A percentile compares a stretch with the other conserved stretches of the same genome.
These are phyloP conservation scores for Leishmania lainsoni DNA, from an alignment of 208 protist species.

Conservation along the genomic window DNA sequence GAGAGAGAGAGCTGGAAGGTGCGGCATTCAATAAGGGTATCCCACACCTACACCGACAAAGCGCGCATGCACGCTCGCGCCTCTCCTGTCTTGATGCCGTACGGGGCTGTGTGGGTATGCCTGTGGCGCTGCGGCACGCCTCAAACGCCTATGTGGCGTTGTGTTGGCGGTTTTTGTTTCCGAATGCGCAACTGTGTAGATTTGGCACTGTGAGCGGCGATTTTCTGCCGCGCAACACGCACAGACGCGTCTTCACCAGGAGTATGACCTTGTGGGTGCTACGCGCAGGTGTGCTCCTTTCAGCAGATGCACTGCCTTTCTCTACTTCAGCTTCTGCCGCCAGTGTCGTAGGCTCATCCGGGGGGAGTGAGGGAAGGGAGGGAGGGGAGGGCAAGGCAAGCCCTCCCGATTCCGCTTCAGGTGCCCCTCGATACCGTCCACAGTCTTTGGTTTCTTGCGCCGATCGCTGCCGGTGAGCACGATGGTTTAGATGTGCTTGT, in stretches of 20 bases:
- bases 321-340: neutral
- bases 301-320: neutral
- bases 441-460: constrained; percentile 14
- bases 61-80: neutral
- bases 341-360: constrained; percentile 13
- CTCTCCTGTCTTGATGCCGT: neutral
- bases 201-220: neutral
- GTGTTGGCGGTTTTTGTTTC: neutral
- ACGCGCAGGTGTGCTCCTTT: neutral
- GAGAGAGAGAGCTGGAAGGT: too few relatives aligned
- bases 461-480: constrained; percentile 40
- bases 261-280: neutral
- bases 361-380: neutral
- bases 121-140: neutral
- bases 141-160: neutral
- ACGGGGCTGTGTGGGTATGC: neutral
- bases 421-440: constrained; percentile 35
- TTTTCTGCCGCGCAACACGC: neutral
- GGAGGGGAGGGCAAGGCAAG: neutral
- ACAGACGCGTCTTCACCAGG: neutral
- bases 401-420: constrained; percentile 41
- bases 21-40: too few relatives aligned
- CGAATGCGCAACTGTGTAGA: neutral
- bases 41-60: neutral
- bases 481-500: constrained; percentile 33